Percentiles rank a stretch among this genome's conserved stretches.
Conservation (phyloP, 176 grass and related monocot genomes). For the Hordeum marinum region DNA sequence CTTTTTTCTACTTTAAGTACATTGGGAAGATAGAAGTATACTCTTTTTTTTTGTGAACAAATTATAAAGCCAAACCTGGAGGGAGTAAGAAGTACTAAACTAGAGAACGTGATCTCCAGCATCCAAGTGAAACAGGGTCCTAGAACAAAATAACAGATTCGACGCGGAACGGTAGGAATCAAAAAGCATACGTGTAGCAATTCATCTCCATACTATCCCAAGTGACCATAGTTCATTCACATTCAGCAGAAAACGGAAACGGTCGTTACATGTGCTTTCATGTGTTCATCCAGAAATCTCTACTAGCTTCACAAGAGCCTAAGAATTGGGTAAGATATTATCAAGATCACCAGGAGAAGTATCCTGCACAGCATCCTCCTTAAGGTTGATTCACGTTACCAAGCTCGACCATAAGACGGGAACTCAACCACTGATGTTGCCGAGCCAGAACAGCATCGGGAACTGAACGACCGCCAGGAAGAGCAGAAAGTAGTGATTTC, state of each 20-base stretch:
- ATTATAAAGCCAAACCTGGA: too few species aligned
- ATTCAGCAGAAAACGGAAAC: neutral
- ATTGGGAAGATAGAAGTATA: too few species aligned
- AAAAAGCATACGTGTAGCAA: neutral
- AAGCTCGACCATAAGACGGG: neutral
- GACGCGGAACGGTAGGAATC: neutral
- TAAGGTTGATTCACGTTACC: neutral
- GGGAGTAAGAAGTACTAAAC: too few species aligned
- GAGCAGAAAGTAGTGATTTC: conserved; percentile 76
- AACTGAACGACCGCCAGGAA: conserved; percentile 66
- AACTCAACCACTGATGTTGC: conserved; percentile 23
- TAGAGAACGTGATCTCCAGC: neutral
- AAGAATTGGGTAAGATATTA: neutral
- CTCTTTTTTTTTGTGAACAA: too few species aligned
- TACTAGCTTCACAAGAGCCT: conserved; percentile 4
- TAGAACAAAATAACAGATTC: neutral
- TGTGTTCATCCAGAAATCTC: neutral
- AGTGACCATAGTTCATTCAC: neutral
- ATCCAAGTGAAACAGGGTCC: neutral
- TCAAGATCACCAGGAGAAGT: neutral
- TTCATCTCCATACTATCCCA: neutral
- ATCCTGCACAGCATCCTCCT: neutral
- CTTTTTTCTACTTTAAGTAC: too few species aligned
- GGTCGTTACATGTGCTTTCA: neutral
- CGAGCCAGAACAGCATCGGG: conserved; percentile 38